Percentiles rank a stretch among this genome's conserved stretches.
Evolutionary conservation across 345 rosid genomes (phyloP).

Genomic region (Syzygium grande): DNA sequence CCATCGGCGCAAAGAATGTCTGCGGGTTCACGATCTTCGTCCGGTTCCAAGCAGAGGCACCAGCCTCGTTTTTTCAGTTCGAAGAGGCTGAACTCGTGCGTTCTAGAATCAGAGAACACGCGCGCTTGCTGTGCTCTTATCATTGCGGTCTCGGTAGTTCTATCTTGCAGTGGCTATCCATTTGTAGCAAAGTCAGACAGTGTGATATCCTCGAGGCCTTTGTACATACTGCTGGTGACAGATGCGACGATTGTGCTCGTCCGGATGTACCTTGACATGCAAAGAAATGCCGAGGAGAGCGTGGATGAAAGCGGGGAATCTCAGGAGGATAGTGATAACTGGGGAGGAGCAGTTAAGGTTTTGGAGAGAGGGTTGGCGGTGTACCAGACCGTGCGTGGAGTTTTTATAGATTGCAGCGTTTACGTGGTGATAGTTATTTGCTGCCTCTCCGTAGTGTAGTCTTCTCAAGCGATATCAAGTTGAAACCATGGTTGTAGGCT

Average conservation of each 20-base stretch:
- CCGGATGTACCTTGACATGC: slow-evolving; percentile 22
- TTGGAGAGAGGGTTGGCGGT: slow-evolving; percentile 66
- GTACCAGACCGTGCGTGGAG: slow-evolving; percentile 49
- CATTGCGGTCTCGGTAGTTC: slow-evolving; percentile 46
- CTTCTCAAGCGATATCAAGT: slow-evolving; percentile 1
- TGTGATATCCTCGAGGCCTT: slow-evolving; percentile 43
- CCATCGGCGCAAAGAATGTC: background rate
- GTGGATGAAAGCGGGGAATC: slow-evolving; percentile 13
- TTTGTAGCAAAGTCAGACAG: slow-evolving; percentile 24
- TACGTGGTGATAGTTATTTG: slow-evolving; percentile 54
- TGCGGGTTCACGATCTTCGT: background rate
- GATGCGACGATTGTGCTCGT: slow-evolving; percentile 41
- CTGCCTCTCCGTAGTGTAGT: slow-evolving; percentile 27
- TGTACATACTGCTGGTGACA: slow-evolving; percentile 52
- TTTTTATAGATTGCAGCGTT: slow-evolving; percentile 71
- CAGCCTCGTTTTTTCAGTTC: slow-evolving; percentile 29
- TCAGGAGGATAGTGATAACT: slow-evolving; percentile 24
- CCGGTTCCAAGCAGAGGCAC: background rate
- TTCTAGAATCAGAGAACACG: slow-evolving; percentile 39
- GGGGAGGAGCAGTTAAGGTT: slow-evolving; percentile 54
- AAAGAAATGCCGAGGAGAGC: slow-evolving; percentile 14
- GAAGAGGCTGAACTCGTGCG: slow-evolving; percentile 41
- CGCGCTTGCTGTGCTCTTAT: slow-evolving; percentile 50
- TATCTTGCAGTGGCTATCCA: slow-evolving; percentile 31
- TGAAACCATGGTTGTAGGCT: background rate